phyloP scores from a whole-genome alignment of 2,329 filamentous ascomycete genomes.

The Neoascochyta sp. region DNA sequence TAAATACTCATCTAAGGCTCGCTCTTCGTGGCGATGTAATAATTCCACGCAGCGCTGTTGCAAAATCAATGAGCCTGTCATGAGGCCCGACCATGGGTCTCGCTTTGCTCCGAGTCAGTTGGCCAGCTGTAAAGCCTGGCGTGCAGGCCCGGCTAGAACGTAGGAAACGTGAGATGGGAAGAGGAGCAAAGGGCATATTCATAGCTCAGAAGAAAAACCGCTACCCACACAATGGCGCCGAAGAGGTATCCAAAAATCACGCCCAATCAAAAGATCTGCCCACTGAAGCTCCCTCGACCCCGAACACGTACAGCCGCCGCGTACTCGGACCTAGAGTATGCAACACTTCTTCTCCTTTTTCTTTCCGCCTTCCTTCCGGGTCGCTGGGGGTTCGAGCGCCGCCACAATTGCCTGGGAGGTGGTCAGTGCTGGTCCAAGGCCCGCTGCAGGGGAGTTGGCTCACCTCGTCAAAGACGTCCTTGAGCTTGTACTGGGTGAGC shows the following conservation, averaged over 20 bases:
- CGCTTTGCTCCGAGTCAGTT: too few species aligned
- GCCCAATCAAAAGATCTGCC: constrained; percentile 30
- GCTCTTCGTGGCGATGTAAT: too few species aligned
- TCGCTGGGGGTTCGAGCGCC: constrained; percentile 80
- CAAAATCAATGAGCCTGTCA: too few species aligned
- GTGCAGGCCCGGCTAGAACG: too few species aligned
- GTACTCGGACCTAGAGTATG: constrained; percentile 29
- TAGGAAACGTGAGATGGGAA: constrained; percentile 4
- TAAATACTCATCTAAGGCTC: too few species aligned
- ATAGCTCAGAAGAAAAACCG: constrained; percentile 32
- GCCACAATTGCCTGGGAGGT: constrained; percentile 79
- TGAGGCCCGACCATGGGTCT: too few species aligned
- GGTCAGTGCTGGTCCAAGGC: constrained; percentile 7
- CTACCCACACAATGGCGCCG: constrained; percentile 41
- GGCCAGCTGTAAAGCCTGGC: too few species aligned
- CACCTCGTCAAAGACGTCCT: constrained; percentile 99
- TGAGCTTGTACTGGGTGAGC: constrained; percentile 95
- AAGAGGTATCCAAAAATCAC: constrained; percentile 42
- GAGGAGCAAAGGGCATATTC: constrained; percentile 18
- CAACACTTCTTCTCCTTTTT: constrained; percentile 38
- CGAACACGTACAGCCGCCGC: constrained; percentile 2
- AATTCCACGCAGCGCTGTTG: too few species aligned
- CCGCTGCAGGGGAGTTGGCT: constrained; percentile 18
- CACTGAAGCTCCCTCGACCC: constrained; percentile 20
- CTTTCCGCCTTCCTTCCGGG: constrained; percentile 52